Evolutionary conservation across 73 alveolate species (phyloP).

Genomic region (Stentor coeruleus): DNA sequence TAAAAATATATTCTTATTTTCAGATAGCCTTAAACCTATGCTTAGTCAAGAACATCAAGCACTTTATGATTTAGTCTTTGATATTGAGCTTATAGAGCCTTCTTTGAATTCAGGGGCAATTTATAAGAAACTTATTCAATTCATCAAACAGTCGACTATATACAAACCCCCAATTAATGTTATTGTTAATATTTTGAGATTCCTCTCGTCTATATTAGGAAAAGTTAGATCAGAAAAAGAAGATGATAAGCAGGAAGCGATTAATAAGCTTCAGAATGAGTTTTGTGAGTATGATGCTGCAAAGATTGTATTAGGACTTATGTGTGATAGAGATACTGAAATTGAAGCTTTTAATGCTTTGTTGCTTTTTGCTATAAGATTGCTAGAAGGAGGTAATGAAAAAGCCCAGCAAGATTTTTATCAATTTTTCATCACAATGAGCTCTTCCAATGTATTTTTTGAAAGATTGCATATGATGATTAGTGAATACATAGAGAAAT

Average conservation of each 20-base stretch:
- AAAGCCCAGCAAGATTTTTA: slow-evolving; percentile 50
- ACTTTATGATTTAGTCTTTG: not conserved
- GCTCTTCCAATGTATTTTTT: slow-evolving; percentile 48
- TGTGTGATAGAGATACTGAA: slow-evolving; percentile 34
- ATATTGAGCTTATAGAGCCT: not conserved
- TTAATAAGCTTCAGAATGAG: not conserved
- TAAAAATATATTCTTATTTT: not conserved
- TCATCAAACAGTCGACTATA: not conserved
- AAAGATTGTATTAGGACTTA: slow-evolving; percentile 1
- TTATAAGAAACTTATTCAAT: not conserved
- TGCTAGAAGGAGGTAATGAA: slow-evolving; percentile 53
- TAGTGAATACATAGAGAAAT: slow-evolving; percentile 43
- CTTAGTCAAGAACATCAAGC: slow-evolving; percentile 10
- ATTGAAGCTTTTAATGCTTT: slow-evolving; percentile 38
- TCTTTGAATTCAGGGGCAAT: not conserved
- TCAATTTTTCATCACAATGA: slow-evolving; percentile 37
- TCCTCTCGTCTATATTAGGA: not conserved
- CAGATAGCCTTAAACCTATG: not conserved
- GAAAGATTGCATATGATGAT: slow-evolving; percentile 38
- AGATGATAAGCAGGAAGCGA: not conserved
- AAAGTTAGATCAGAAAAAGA: not conserved
- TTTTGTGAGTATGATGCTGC: not conserved
- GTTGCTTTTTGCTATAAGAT: slow-evolving; percentile 37
- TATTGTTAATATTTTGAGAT: not conserved
- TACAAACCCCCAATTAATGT: not conserved